phyloP scores from a whole-genome alignment of 2,329 filamentous ascomycete genomes.

The Shiraia sp. region DNA sequence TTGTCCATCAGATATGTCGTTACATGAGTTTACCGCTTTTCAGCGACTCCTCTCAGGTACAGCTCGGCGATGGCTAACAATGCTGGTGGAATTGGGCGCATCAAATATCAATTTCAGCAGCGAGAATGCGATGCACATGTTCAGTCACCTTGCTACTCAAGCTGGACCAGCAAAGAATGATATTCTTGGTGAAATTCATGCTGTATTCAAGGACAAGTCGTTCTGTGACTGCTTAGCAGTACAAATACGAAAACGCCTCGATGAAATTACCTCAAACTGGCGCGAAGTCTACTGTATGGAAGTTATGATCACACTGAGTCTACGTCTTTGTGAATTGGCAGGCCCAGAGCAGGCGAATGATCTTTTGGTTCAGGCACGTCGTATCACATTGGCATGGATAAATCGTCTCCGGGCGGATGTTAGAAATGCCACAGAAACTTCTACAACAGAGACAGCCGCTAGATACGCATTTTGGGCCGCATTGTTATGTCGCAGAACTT shows the following conservation, averaged over 20 bases:
- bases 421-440: constrained; percentile 41
- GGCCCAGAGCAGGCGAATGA: constrained; percentile 15
- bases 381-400: constrained; percentile 56
- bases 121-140: constrained; percentile 51
- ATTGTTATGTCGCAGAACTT: constrained; percentile 59
- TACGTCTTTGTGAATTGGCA: constrained; percentile 45
- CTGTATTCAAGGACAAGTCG: constrained; percentile 49
- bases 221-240: constrained; percentile 56
- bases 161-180: constrained; percentile 54
- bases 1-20: constrained; percentile 51
- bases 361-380: constrained; percentile 49
- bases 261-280: constrained; percentile 57
- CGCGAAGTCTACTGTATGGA: constrained; percentile 62
- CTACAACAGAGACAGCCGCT: constrained; percentile 48
- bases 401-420: constrained; percentile 52
- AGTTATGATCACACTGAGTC: constrained; percentile 54
- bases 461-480: constrained; percentile 58
- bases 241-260: constrained; percentile 52
- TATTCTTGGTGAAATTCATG: constrained; percentile 53
- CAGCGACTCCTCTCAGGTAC: constrained; percentile 52
- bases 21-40: constrained; percentile 58
- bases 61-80: constrained; percentile 50
- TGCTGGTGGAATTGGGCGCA: constrained; percentile 54
- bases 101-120: constrained; percentile 63
- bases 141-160: constrained; percentile 58